Evolutionary conservation across 2,329 filamentous ascomycete genomes (phyloP).

Genomic region (Xylaria sp.): DNA sequence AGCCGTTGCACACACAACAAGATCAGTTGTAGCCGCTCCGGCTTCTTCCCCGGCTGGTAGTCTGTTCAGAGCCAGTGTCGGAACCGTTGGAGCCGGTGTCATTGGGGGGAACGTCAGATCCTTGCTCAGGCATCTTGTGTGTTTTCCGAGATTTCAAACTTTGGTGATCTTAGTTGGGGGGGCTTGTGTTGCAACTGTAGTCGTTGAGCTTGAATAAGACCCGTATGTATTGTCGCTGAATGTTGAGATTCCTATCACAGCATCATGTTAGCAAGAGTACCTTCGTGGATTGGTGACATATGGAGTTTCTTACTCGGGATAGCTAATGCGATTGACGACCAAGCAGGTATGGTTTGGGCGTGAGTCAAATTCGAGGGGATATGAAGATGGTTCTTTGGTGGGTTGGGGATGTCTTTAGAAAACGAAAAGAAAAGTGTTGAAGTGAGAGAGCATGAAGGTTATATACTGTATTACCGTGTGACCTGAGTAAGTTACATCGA

Average conservation of each 20-base stretch:
- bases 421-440: neutral
- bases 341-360: too few relatives aligned
- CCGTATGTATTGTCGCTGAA: too few relatives aligned
- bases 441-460: slow-evolving; percentile 17
- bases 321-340: too few relatives aligned
- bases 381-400: slow-evolving; percentile 3
- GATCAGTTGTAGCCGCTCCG: slow-evolving; percentile 37
- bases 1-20: slow-evolving; percentile 4
- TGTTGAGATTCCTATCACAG: too few relatives aligned
- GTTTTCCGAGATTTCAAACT: neutral
- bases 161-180: neutral
- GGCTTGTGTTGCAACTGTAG: too few relatives aligned
- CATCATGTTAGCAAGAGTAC: too few relatives aligned
- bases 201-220: too few relatives aligned
- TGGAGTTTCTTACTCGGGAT: too few relatives aligned
- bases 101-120: slow-evolving; percentile 31
- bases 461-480: slow-evolving; percentile 22
- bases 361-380: neutral
- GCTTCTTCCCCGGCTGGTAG: slow-evolving; percentile 31
- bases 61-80: slow-evolving; percentile 24
- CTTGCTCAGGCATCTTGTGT: slow-evolving; percentile 36
- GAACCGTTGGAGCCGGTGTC: slow-evolving; percentile 28
- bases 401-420: slow-evolving; percentile 3
- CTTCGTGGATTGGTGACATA: too few relatives aligned
- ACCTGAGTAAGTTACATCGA: slow-evolving; percentile 3